Base-by-base conservation (phyloP, 2,329 filamentous ascomycete species). In the Hypoxylon sp. region DNA sequence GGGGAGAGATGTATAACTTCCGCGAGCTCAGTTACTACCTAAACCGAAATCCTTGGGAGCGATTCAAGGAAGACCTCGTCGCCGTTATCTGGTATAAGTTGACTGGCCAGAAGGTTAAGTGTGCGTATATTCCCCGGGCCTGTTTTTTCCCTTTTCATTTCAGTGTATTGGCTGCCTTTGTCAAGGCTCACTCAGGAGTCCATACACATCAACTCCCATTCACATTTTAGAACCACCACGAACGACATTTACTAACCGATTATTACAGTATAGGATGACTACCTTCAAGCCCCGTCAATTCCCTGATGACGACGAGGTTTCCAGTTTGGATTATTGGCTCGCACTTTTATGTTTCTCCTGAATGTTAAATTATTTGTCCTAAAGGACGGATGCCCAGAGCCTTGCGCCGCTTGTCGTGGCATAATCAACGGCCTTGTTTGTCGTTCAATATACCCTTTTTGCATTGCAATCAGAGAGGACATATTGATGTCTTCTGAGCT, bases 1-100 rank as follows among this genome's bases (percentile, higher is more conserved):
- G 95, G 95, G 91, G 91, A 40, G 96, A 99, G 82, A 98, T 99
- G 90, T 97, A 97, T 83, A 91, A 92, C 79, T 99, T 94, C 83
- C 92, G 95, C 58, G 91, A 97, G 80, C 87, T 97, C 77, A 97
- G 94, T 83, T 95, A 97, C 80, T 91, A 90, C 81, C 87, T 98
- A 69, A 98, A 98, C 84, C 89, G 94, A 57, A 92, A 89, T 56
- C 85, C 83, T 61, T 98, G 94, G 93, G 92, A 97, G 83, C 83
- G 83, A 27, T 91, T 91, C 81, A 91, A 91, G 84, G 89, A 91
- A 77, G 89, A 91, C 70, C 77, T 90, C 17, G 75, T 91, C 14
- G 88, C 88, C 31, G 82, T 86, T 50, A 79, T 88, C 64, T 90
- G 88, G 88, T 88, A 83, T 78, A 90, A 90, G 80, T 75, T 91